Conservation (phyloP, 768 basidiomycete genomes). For the Clavulina sp. region DNA sequence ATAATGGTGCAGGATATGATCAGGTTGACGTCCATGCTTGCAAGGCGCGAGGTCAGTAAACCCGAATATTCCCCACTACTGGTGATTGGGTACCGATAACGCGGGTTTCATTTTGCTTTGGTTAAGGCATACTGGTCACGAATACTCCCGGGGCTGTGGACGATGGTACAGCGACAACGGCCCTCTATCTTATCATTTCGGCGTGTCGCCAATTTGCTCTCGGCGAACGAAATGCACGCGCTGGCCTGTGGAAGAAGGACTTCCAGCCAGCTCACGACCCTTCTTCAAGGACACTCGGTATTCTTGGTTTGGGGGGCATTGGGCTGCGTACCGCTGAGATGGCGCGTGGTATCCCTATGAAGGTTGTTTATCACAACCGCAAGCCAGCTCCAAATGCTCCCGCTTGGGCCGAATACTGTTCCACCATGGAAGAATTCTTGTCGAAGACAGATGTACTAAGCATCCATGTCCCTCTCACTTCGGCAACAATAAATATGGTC, state of each 20-base stretch:
- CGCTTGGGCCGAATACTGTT: constrained; percentile 59
- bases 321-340: constrained; percentile 53
- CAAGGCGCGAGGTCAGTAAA: constrained; percentile 42
- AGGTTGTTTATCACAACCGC: constrained; percentile 61
- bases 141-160: constrained; percentile 85
- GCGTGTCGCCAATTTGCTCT: constrained; percentile 54
- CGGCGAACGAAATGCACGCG: constrained; percentile 32
- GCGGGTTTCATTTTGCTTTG: not conserved
- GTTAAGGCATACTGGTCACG: constrained; percentile 54
- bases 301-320: constrained; percentile 65
- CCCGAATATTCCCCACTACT: not conserved
- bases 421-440: constrained; percentile 41
- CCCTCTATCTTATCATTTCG: constrained; percentile 65
- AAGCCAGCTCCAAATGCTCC: constrained; percentile 40
- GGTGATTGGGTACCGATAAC: not conserved
- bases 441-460: constrained; percentile 64
- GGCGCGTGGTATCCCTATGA: constrained; percentile 70
- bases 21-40: constrained; percentile 63
- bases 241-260: constrained; percentile 38
- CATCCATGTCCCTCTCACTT: constrained; percentile 64
- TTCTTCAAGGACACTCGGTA: constrained; percentile 48
- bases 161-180: constrained; percentile 81
- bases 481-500: constrained; percentile 56
- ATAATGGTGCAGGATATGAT: constrained; percentile 89
- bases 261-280: constrained; percentile 40